These are phyloP conservation scores for Botryotinia narcissicola DNA, from an alignment of 2,329 filamentous ascomycete species.

Conservation along the genomic window DNA sequence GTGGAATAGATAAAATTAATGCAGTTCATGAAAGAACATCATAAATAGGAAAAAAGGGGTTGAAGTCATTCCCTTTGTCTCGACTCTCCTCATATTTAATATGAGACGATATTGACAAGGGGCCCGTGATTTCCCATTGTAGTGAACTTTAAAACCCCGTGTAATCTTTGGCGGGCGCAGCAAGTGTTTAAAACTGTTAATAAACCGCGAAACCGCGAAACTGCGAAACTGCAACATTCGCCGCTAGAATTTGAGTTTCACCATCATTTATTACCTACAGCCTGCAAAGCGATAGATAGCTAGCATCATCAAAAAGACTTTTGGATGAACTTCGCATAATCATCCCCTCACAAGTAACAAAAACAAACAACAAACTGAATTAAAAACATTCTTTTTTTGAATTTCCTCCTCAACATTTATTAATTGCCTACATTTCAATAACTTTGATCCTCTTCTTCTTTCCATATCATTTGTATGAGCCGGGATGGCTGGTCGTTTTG, in stretches of 20 bases:
- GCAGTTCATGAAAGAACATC: not conserved
- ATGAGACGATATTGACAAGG: not conserved
- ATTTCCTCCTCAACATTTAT: conserved; percentile 23
- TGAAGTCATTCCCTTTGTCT: not conserved
- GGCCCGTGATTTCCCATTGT: conserved; percentile 3
- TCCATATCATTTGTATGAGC: conserved; percentile 19
- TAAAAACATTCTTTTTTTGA: conserved; percentile 5
- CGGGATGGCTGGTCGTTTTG: conserved; percentile 67
- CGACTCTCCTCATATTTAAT: conserved; percentile 3
- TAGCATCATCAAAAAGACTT: conserved; percentile 2
- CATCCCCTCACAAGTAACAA: not conserved
- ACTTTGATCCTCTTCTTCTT: not conserved
- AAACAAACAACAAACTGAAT: not conserved
- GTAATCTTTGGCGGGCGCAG: conserved; percentile 4
- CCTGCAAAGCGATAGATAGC: not conserved
- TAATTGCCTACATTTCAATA: not conserved
- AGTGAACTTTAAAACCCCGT: not conserved
- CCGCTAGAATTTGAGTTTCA: conserved; percentile 13
- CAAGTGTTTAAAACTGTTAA: not conserved
- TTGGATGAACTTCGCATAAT: conserved; percentile 11
- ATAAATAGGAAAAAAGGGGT: not conserved
- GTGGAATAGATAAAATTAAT: conserved; percentile 8
- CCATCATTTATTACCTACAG: conserved; percentile 2
- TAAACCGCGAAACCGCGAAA: not conserved
- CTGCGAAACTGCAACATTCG: not conserved